Evolutionary conservation across 208 protist genomes (phyloP).

Genomic region (Lotmaria passim): DNA sequence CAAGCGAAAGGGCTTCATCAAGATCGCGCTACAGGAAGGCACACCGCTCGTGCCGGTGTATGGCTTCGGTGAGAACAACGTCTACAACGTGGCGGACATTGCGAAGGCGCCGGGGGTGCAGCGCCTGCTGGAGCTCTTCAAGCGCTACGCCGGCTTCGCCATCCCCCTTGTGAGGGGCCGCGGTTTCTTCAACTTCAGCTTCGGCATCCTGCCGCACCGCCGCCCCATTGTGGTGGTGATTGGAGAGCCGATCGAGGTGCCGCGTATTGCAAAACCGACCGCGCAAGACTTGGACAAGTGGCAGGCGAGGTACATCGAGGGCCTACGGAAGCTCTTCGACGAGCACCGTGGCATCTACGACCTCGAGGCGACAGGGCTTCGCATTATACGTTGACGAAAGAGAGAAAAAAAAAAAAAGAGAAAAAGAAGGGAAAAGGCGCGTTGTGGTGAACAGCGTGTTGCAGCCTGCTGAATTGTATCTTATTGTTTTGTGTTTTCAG

Average conservation of each 20-base stretch:
- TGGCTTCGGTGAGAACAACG: constrained; percentile 90
- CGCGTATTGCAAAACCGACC: constrained; percentile 69
- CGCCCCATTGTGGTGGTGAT: constrained; percentile 84
- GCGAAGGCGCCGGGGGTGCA: constrained; percentile 39
- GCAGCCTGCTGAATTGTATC: too few species aligned
- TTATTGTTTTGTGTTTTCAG: too few species aligned
- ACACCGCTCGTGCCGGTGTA: constrained; percentile 82
- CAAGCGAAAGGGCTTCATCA: constrained; percentile 86
- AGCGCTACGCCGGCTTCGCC: constrained; percentile 63
- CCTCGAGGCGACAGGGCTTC: constrained; percentile 67
- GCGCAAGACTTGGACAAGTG: constrained; percentile 67
- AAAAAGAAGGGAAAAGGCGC: neutral
- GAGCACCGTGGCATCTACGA: constrained; percentile 77
- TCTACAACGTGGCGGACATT: constrained; percentile 59
- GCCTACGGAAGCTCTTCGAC: constrained; percentile 73
- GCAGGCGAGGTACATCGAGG: constrained; percentile 79
- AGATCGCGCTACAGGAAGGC: constrained; percentile 85
- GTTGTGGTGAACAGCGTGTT: too few species aligned
- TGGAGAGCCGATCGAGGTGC: constrained; percentile 72
- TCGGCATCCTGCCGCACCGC: constrained; percentile 74
- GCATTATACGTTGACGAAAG: constrained; percentile 42
- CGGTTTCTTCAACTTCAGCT: constrained; percentile 82
- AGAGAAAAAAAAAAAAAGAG: neutral
- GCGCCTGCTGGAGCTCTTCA: constrained; percentile 32
- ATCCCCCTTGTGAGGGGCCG: constrained; percentile 74